These are phyloP conservation scores for Apiospora koreana DNA, from an alignment of 2,329 filamentous ascomycete species.

Conservation along the genomic window DNA sequence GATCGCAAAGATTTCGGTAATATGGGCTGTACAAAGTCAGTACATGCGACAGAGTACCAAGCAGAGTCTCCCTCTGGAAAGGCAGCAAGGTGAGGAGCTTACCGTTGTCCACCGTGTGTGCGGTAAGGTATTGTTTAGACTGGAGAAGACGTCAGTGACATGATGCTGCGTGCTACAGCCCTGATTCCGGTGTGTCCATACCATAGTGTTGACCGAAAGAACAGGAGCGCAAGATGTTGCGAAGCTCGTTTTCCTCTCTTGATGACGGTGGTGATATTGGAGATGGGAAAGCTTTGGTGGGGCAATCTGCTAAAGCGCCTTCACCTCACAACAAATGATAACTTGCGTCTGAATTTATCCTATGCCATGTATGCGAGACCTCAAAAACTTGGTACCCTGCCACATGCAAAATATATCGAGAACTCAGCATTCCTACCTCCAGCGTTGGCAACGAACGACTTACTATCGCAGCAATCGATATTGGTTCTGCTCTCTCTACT, in stretches of 20 bases:
- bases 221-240: not conserved
- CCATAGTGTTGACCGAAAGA: not conserved
- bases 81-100: slow-evolving; percentile 33
- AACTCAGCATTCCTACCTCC: not conserved
- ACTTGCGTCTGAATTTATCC: not conserved
- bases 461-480: not conserved
- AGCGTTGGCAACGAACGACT: not conserved
- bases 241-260: not conserved
- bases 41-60: not conserved
- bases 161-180: too few relatives aligned
- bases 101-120: slow-evolving; percentile 88
- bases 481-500: not conserved
- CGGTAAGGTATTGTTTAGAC: slow-evolving; percentile 98
- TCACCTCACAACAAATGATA: not conserved
- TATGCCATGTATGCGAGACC: not conserved
- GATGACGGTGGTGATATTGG: slow-evolving; percentile 16
- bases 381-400: not conserved
- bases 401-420: not conserved
- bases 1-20: slow-evolving; percentile 81
- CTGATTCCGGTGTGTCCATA: not conserved
- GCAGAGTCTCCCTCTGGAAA: slow-evolving; percentile 17
- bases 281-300: slow-evolving; percentile 28
- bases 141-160: slow-evolving; percentile 37
- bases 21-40: slow-evolving; percentile 61
- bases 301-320: slow-evolving; percentile 15